Percentiles rank a stretch among this genome's conserved stretches.
phyloP scores from a whole-genome alignment of 352 stramenopile genomes.

The Thraustotheca clavata region DNA sequence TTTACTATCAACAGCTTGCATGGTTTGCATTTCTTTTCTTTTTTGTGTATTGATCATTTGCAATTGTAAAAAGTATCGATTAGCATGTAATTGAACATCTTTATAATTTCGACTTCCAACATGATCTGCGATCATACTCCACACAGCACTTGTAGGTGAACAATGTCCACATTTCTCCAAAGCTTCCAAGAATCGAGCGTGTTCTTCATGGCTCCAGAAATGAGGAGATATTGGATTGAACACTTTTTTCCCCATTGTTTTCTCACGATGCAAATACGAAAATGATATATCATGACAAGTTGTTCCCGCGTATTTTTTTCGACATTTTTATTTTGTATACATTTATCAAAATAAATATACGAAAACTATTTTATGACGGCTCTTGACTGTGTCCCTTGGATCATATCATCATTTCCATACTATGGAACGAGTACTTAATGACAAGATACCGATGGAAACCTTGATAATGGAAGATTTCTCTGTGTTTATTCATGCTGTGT shows the following conservation, averaged over 20 bases:
- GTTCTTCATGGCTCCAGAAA: slow-evolving; percentile 50
- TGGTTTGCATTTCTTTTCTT: slow-evolving; percentile 37
- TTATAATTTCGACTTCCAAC: slow-evolving; percentile 42
- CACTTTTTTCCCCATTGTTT: slow-evolving; percentile 15
- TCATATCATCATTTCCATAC: neutral
- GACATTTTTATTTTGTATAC: neutral
- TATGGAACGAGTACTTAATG: neutral
- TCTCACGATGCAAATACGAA: neutral
- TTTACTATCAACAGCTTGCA: slow-evolving; percentile 43
- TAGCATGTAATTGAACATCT: slow-evolving; percentile 31
- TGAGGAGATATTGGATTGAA: slow-evolving; percentile 19
- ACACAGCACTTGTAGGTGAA: slow-evolving; percentile 36
- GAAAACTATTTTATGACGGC: neutral
- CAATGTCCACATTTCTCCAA: slow-evolving; percentile 54
- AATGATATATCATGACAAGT: neutral
- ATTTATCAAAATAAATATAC: neutral
- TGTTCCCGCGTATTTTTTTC: neutral
- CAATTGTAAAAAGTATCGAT: slow-evolving; percentile 42
- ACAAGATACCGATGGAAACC: neutral
- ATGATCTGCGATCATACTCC: slow-evolving; percentile 44
- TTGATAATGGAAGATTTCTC: neutral
- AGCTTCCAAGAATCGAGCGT: slow-evolving; percentile 53
- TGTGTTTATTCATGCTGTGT: slow-evolving; percentile 4
- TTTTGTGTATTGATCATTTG: slow-evolving; percentile 34
- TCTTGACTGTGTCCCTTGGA: too few relatives aligned